phyloP scores from a whole-genome alignment of 1,139 yeast genomes.

The Magnusiomyces ingens region DNA sequence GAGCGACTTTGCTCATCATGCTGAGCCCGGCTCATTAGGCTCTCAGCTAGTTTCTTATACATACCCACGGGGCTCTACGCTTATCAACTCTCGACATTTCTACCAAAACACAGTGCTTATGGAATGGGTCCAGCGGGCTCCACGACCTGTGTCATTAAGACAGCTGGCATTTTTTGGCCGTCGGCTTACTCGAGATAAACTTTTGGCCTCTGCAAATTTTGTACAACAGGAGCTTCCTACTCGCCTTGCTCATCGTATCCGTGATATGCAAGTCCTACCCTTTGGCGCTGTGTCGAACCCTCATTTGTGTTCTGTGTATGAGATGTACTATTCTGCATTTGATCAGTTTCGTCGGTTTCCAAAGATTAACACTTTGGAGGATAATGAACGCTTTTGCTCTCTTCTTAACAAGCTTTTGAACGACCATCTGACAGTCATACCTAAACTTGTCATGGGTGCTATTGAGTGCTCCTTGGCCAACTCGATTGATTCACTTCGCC shows the following conservation, averaged over 20 bases:
- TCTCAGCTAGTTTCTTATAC: conserved; percentile 18
- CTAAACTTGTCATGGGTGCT: conserved; percentile 90
- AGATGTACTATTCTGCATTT: conserved; percentile 80
- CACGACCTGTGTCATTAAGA: conserved; percentile 81
- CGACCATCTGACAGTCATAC: conserved; percentile 73
- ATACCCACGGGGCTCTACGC: conserved; percentile 32
- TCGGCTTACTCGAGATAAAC: conserved; percentile 67
- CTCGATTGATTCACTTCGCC: conserved; percentile 51
- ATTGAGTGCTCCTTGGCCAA: conserved; percentile 67
- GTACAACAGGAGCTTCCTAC: conserved; percentile 80
- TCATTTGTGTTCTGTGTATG: conserved; percentile 81
- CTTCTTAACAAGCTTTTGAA: conserved; percentile 54
- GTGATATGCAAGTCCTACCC: conserved; percentile 76
- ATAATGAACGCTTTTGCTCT: conserved; percentile 65
- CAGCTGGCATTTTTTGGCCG: conserved; percentile 89
- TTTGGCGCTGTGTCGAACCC: conserved; percentile 78
- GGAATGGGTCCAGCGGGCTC: conserved; percentile 57
- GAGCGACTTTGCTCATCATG: conserved; percentile 16
- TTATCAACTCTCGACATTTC: conserved; percentile 53
- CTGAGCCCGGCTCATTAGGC: conserved; percentile 14
- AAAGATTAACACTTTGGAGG: conserved; percentile 57
- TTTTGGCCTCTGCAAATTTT: conserved; percentile 76
- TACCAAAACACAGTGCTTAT: conserved; percentile 75
- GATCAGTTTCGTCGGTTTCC: conserved; percentile 74
- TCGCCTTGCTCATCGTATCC: conserved; percentile 69